These are phyloP conservation scores for Sporobolomyces pararoseus DNA, from an alignment of 768 basidiomycete species.

Conservation along the genomic window DNA sequence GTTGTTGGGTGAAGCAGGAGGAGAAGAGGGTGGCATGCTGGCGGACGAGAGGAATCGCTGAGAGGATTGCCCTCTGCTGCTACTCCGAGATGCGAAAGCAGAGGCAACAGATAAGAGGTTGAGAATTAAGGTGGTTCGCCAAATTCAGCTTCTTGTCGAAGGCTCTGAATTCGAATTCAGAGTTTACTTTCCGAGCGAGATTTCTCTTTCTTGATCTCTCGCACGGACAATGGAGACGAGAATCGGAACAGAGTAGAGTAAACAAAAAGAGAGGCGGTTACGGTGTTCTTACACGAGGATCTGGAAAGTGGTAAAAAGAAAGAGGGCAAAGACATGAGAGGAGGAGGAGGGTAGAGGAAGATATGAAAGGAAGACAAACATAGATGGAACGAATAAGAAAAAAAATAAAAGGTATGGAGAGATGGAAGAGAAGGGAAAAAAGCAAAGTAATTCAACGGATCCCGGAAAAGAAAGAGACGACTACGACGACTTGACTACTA, in stretches of 20 bases:
- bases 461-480: background rate
- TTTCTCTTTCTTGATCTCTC: no score
- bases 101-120: background rate
- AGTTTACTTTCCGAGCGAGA: no score
- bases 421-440: background rate
- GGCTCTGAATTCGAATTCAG: no score
- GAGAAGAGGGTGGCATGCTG: slow-evolving; percentile 7
- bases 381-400: background rate
- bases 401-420: no score
- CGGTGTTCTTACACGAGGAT: background rate
- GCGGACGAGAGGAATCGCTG: background rate
- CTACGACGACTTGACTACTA: slow-evolving; percentile 4
- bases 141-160: no score
- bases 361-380: slow-evolving; percentile 13
- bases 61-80: background rate
- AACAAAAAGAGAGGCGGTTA: background rate
- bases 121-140: no score
- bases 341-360: no score
- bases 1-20: slow-evolving; percentile 17
- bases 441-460: background rate
- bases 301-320: background rate
- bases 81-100: no score
- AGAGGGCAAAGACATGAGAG: background rate
- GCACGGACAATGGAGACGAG: no score
- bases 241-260: no score